Conservation (phyloP, 768 basidiomycete species). For the Boletus insuetus region DNA sequence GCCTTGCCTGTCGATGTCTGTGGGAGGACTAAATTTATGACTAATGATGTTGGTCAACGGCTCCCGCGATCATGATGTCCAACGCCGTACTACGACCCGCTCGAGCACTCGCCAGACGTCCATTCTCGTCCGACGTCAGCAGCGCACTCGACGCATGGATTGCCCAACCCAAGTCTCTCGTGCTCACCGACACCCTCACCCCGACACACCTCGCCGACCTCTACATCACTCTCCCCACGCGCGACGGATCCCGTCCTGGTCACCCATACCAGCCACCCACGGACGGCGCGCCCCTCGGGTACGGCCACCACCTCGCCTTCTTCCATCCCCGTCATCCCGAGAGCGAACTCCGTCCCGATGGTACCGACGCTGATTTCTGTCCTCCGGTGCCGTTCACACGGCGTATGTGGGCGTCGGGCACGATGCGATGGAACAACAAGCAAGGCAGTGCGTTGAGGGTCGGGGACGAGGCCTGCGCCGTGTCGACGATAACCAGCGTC, state of each 20-base stretch:
- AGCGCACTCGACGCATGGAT: constrained; percentile 54
- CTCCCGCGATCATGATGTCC: background rate
- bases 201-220: constrained; percentile 61
- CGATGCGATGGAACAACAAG: constrained; percentile 55
- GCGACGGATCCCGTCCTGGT: constrained; percentile 49
- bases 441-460: constrained; percentile 43
- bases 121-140: constrained; percentile 11
- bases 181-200: constrained; percentile 48
- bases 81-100: background rate
- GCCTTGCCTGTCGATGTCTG: too few species aligned
- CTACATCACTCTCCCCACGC: constrained; percentile 69
- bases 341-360: constrained; percentile 54
- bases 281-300: constrained; percentile 43
- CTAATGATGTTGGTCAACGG: too few species aligned
- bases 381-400: constrained; percentile 71
- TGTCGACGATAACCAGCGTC: constrained; percentile 47
- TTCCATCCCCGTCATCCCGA: constrained; percentile 69
- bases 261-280: constrained; percentile 42
- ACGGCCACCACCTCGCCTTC: constrained; percentile 72
- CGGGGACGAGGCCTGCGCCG: constrained; percentile 50
- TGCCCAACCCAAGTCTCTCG: constrained; percentile 42
- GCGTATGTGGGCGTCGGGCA: constrained; percentile 82
- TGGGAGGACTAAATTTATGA: too few species aligned
- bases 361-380: constrained; percentile 69
- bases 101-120: background rate